A percentile compares a stretch with the other conserved stretches of the same genome.
phyloP scores from a whole-genome alignment of 169 alveolate species.

The Plasmodium cynomolgi region DNA sequence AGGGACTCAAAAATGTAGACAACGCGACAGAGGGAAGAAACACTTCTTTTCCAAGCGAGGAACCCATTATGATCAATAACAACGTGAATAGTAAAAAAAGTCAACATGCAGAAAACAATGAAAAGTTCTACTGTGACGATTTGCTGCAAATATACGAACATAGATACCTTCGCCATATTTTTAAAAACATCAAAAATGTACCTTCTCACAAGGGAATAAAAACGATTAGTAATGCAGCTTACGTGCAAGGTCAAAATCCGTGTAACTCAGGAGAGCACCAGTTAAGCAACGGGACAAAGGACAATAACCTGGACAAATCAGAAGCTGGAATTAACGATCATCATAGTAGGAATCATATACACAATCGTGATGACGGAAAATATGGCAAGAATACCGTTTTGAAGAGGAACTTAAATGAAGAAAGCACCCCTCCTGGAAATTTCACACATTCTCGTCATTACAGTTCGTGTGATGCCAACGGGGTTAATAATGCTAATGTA shows the following conservation, averaged over 20 bases:
- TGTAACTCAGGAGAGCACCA: neutral
- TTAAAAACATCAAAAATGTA: constrained; percentile 1
- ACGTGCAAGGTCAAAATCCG: neutral
- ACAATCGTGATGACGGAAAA: neutral
- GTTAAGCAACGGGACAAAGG: neutral
- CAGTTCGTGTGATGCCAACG: neutral
- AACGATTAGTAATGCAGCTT: neutral
- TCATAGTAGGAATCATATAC: neutral
- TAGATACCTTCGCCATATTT: constrained; percentile 41
- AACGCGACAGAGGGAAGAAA: neutral
- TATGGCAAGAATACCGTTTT: neutral
- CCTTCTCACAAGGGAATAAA: neutral
- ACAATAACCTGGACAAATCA: neutral
- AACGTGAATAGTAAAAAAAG: neutral
- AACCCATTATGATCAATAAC: neutral
- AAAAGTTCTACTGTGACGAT: constrained; percentile 19
- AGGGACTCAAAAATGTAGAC: neutral
- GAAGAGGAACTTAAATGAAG: neutral
- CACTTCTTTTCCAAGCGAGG: neutral
- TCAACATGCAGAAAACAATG: neutral
- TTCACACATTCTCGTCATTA: neutral
- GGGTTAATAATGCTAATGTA: neutral
- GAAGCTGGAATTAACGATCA: neutral
- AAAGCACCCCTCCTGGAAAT: neutral
- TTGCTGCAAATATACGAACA: constrained; percentile 69